These are phyloP conservation scores for Arachis hypogaea DNA, from an alignment of 306 rosid genomes.

Conservation along the genomic window DNA sequence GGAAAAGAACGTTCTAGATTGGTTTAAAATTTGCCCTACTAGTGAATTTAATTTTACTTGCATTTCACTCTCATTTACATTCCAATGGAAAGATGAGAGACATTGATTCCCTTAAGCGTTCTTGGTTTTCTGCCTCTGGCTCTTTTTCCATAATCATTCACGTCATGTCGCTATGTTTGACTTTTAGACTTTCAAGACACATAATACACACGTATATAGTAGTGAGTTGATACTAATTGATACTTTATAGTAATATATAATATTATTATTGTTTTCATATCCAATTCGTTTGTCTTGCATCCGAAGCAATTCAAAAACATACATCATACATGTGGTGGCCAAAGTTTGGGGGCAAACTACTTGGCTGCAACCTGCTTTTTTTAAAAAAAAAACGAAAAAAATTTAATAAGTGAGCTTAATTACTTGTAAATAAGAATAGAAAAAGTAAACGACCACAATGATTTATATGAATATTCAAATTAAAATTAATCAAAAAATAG, in stretches of 20 bases:
- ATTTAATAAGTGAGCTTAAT: too few relatives aligned
- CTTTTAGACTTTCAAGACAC: background rate
- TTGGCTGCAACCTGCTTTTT: too few relatives aligned
- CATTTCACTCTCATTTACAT: background rate
- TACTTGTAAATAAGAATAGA: too few relatives aligned
- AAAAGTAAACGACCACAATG: too few relatives aligned
- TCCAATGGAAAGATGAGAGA: background rate
- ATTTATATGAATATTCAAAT: too few relatives aligned
- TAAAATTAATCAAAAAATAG: too few relatives aligned
- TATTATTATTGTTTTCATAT: too few relatives aligned
- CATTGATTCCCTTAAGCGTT: background rate
- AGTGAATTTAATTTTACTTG: background rate
- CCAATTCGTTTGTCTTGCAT: background rate
- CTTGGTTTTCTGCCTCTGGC: too few relatives aligned
- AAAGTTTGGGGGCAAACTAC: background rate
- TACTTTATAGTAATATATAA: too few relatives aligned
- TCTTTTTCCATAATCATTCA: background rate
- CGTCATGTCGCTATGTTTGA: background rate
- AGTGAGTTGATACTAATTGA: too few relatives aligned
- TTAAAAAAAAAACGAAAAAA: too few relatives aligned
- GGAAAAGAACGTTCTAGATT: background rate
- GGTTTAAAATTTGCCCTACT: background rate
- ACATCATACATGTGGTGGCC: background rate
- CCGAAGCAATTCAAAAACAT: background rate
- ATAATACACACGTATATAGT: background rate